Evolutionary conservation across 352 stramenopile species (phyloP), one percentile per base, ranked within the genome.

Genomic region (Pythium aristosporum): DNA sequence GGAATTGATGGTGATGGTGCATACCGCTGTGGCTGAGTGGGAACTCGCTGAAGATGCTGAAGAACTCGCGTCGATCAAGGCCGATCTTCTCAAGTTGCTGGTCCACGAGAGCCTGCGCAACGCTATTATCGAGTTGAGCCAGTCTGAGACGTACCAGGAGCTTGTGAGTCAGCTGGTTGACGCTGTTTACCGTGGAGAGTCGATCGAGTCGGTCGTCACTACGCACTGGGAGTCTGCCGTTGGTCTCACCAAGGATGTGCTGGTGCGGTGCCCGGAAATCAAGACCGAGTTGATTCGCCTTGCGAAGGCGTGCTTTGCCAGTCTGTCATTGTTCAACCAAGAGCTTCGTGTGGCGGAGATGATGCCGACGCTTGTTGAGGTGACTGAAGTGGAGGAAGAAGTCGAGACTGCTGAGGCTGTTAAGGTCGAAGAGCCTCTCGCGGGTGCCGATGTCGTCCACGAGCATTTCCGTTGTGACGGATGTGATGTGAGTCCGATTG

Each of bases 241-340:
- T 28, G 59, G 64, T 32, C 77, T 88, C 39, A 67, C 63, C 9
- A 72, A 85, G 58, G 71, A 70, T 8, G 47, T 86, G 11, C 55
- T 88, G 25, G 63, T 60, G 13, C 63, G 56, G 9, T 82, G 75
- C 42, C 75, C 79, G n/a, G 28, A 69, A 15, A 58, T 86, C n/a
- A 87, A 85, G 64, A 63, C 49, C 12, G 61, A 56, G 12, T 59
- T 88, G 42, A 65, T 88, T 11, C 67, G 70, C 39, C 63, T 85
- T 46, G 70, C 67, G n/a, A 83, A 85, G 64, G 50, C 72, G 15
- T 79, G 69, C 37, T 73, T 76, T 15, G 39, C 36, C 11, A 74
- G 67, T n/a, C 44, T 84, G 16, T 28, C 74, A 1, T 49, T 69
- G n/a, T 69, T 74, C 48, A 81, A 83, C 50, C 65, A 74, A 20